Conservation (phyloP, 2,329 filamentous ascomycete species). For the Aquanectria penicillioides region DNA sequence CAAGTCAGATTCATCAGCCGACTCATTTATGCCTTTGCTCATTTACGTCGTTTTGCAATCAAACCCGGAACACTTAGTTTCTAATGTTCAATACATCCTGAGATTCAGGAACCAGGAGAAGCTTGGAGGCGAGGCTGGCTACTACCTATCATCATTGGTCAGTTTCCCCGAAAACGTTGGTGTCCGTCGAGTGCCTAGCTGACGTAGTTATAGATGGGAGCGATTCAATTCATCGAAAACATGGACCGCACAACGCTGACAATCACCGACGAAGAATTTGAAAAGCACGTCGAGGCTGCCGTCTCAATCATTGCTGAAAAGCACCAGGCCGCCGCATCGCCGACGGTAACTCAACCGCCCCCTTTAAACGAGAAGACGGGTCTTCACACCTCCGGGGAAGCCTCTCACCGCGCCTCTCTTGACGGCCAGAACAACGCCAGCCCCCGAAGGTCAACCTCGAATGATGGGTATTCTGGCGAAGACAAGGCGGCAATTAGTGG, state of each 20-base stretch:
- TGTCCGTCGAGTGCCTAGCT: not conserved
- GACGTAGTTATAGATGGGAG: constrained; percentile 73
- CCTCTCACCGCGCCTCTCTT: constrained; percentile 53
- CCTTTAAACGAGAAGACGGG: constrained; percentile 57
- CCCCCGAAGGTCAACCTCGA: constrained; percentile 65
- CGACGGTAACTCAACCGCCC: constrained; percentile 50
- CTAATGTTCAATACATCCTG: constrained; percentile 97
- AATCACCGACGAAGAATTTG: constrained; percentile 94
- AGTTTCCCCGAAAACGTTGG: constrained; percentile 39
- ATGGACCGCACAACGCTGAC: constrained; percentile 94
- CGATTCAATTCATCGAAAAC: constrained; percentile 95
- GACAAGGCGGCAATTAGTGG: constrained; percentile 86
- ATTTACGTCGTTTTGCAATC: constrained; percentile 96
- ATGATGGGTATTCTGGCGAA: constrained; percentile 66
- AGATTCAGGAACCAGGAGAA: constrained; percentile 98
- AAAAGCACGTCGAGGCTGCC: constrained; percentile 93
- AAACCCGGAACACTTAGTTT: constrained; percentile 94
- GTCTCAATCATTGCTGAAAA: constrained; percentile 96
- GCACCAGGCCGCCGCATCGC: constrained; percentile 68
- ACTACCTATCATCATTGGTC: constrained; percentile 94
- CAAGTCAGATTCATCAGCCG: constrained; percentile 93
- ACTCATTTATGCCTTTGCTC: constrained; percentile 93
- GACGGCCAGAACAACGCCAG: constrained; percentile 49
- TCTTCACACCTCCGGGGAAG: constrained; percentile 33
- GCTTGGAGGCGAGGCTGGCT: constrained; percentile 95